Evolutionary conservation across 768 basidiomycete genomes (phyloP), one percentile per base, ranked within the genome.

Genomic region (Suillus sp.): DNA sequence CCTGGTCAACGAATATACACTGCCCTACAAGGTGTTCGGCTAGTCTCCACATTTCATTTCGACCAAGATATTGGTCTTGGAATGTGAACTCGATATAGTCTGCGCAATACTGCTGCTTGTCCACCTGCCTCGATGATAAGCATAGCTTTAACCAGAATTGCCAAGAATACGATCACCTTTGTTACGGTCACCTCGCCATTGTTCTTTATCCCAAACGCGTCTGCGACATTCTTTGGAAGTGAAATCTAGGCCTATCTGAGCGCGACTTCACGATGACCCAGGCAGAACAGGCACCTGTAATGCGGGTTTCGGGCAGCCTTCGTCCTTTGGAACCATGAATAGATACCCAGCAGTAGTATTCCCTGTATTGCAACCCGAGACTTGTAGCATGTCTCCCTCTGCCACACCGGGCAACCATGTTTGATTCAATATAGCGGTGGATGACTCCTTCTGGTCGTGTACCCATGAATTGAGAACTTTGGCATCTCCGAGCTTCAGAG

Each of bases 1-100:
- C 92, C 74, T 99, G 92, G 63, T 91, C 87, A 1, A 86, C 83
- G 71, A 94, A 90, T 25, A 97, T 79, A 70, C 93, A 95, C 68
- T 89, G 88, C 10, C 88, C 89, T 32, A 88, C 87, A 18, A 98
- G 81, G 58, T 89, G 83, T 72, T 91, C 88, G n/a, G 88, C 89
- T 9, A 98, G 81, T 55, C 95, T 82, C 94, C 96, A 98, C 95
- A 97, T 96, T 68, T 98, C 97, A 65, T 92, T 94, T 53, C 97
- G 86, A 18, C 96, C 96, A 18, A 98, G 82, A 73, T 98, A 98
- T 71, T 96, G 95, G 72, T 97, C 95, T 66, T 93, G 92, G 71
- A 99, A 99, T 53, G 88, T 87, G 62, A 99, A 84, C 70, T 99
- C 96, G 57, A 99, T 83, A 71, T 89, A 90, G 64, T 92, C 88